These are phyloP conservation scores for Pythium guiyangense DNA, from an alignment of 352 stramenopile species.

Conservation along the genomic window DNA sequence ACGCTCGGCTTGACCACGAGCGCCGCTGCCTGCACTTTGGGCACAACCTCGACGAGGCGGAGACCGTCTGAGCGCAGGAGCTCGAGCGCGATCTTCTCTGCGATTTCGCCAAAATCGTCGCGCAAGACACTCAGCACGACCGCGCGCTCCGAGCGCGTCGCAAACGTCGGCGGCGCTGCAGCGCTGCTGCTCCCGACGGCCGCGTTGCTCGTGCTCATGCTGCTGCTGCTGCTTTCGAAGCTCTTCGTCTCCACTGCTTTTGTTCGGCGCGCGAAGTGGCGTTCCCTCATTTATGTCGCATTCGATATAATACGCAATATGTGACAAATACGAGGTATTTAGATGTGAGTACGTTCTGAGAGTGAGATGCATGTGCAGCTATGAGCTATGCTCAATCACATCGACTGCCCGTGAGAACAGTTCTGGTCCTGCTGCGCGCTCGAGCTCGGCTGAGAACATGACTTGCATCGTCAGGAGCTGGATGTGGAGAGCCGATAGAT, in stretches of 20 bases:
- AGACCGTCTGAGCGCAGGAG: slow-evolving; percentile 69
- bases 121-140: slow-evolving; percentile 71
- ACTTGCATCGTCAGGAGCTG: no score
- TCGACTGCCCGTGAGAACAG: no score
- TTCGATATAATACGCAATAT: neutral
- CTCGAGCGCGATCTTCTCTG: slow-evolving; percentile 46
- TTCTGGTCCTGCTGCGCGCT: no score
- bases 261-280: neutral
- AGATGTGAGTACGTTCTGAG: neutral
- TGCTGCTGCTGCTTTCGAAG: neutral
- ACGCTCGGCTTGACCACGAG: slow-evolving; percentile 32
- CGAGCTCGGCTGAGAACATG: no score
- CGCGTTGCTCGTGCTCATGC: neutral
- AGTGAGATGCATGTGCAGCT: no score
- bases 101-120: slow-evolving; percentile 76
- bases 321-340: neutral
- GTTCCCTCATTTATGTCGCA: neutral
- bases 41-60: slow-evolving; percentile 57
- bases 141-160: slow-evolving; percentile 65
- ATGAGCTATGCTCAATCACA: no score
- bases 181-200: neutral
- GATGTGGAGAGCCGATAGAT: no score
- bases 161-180: slow-evolving; percentile 23
- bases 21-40: slow-evolving; percentile 44
- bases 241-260: neutral